Percentiles rank a stretch among this genome's conserved stretches.
These are phyloP conservation scores for Solanum medicagineum DNA, from an alignment of 257 asterid species.

Conservation along the genomic window DNA sequence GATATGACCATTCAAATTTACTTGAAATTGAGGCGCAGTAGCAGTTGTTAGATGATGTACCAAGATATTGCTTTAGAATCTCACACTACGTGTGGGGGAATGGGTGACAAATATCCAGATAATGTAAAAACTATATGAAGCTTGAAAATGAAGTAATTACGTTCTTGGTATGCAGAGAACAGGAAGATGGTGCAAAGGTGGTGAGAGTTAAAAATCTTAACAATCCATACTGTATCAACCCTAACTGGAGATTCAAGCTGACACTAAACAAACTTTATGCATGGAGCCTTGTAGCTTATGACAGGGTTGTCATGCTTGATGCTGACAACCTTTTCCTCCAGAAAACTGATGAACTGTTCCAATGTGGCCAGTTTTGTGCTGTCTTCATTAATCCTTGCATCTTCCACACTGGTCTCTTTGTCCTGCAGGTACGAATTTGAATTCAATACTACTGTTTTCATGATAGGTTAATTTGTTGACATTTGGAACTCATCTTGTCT, in stretches of 20 bases:
- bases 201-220: conserved; percentile 53
- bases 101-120: not conserved
- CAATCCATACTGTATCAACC: conserved; percentile 48
- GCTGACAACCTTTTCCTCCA: conserved; percentile 82
- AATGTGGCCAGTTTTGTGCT: conserved; percentile 85
- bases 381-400: conserved; percentile 93
- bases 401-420: conserved; percentile 94
- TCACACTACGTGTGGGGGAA: not conserved
- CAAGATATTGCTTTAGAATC: not conserved
- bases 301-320: conserved; percentile 84
- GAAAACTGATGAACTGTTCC: conserved; percentile 73
- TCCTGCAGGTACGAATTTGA: conserved; percentile 45
- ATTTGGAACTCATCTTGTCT: not conserved
- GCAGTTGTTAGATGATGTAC: not conserved
- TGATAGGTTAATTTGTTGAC: not conserved
- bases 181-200: conserved; percentile 73
- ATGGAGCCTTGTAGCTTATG: conserved; percentile 81
- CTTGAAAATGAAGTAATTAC: not conserved
- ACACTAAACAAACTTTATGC: conserved; percentile 81
- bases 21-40: not conserved
- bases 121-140: not conserved
- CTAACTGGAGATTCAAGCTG: conserved; percentile 58
- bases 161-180: conserved; percentile 22
- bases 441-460: not conserved
- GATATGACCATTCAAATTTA: not conserved